Conservation (phyloP, 2,329 filamentous ascomycete genomes). For the Berkeleyomyces basicola region DNA sequence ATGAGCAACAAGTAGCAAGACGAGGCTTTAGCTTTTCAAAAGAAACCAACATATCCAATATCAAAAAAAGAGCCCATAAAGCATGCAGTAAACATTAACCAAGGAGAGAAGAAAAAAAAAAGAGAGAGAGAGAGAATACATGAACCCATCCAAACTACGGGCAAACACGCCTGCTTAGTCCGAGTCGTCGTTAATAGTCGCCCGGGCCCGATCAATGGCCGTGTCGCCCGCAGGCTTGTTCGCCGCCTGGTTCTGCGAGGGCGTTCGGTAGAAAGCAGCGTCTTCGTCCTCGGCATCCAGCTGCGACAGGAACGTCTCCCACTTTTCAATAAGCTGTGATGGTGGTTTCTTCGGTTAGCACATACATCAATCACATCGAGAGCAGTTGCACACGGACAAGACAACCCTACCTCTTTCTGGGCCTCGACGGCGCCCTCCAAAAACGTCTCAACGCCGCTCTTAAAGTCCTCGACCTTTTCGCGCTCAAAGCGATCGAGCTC, state of each 20-base stretch:
- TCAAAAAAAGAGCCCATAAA: background rate
- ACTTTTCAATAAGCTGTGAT: conserved; percentile 57
- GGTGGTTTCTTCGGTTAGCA: background rate
- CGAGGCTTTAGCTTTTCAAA: background rate
- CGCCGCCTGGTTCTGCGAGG: conserved; percentile 34
- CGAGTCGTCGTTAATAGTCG: conserved; percentile 43
- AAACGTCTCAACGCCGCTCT: conserved; percentile 94
- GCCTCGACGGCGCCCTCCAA: conserved; percentile 92
- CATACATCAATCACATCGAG: background rate
- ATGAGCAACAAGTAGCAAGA: background rate
- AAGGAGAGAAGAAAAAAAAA: background rate
- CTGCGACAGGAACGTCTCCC: conserved; percentile 96
- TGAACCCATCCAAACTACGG: background rate
- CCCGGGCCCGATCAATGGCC: conserved; percentile 42
- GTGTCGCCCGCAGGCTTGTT: conserved; percentile 37
- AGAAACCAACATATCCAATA: background rate
- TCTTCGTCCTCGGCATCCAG: conserved; percentile 86
- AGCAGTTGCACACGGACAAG: background rate
- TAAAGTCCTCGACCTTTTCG: conserved; percentile 98
- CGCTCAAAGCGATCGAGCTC: conserved; percentile 89
- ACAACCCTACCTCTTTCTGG: conserved; percentile 72
- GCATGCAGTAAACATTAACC: conserved; percentile 6
- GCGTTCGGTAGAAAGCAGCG: conserved; percentile 46
- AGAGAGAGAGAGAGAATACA: background rate
- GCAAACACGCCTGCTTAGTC: conserved; percentile 24